Evolutionary conservation across 1,284 basidiomycete species (phyloP).

Genomic region (Caloboletus inedulis): DNA sequence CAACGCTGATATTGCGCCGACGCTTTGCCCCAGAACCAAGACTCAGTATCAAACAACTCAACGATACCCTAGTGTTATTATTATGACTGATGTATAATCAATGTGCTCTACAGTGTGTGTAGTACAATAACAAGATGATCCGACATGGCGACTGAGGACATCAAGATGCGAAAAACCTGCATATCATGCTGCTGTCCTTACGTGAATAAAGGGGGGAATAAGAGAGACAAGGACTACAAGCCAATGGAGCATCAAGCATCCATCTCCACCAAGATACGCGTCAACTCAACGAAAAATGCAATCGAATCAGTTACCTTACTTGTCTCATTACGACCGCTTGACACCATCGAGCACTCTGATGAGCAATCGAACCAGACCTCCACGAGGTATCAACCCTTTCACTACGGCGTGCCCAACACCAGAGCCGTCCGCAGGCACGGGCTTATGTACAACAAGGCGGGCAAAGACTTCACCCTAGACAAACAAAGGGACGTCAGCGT

Average conservation of each 20-base stretch:
- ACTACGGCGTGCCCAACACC: constrained; percentile 8
- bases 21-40: background rate
- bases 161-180: background rate
- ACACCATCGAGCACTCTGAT: constrained; percentile 19
- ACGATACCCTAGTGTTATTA: background rate
- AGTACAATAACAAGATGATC: constrained; percentile 3
- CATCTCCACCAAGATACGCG: background rate
- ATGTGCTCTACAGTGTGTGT: background rate
- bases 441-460: constrained; percentile 63
- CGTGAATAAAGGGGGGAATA: background rate
- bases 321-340: constrained; percentile 7
- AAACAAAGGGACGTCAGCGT: background rate
- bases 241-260: background rate
- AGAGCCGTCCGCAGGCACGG: constrained; percentile 1
- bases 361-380: constrained; percentile 26
- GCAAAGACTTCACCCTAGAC: constrained; percentile 79
- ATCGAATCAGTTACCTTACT: background rate
- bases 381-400: constrained; percentile 23
- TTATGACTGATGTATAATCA: background rate
- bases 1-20: no score
- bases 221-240: background rate
- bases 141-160: background rate
- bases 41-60: constrained; percentile 10
- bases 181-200: background rate
- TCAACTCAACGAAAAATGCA: background rate